Conservation (phyloP, 192 early-diverging fungal species). For the Oehlia diaphana region DNA sequence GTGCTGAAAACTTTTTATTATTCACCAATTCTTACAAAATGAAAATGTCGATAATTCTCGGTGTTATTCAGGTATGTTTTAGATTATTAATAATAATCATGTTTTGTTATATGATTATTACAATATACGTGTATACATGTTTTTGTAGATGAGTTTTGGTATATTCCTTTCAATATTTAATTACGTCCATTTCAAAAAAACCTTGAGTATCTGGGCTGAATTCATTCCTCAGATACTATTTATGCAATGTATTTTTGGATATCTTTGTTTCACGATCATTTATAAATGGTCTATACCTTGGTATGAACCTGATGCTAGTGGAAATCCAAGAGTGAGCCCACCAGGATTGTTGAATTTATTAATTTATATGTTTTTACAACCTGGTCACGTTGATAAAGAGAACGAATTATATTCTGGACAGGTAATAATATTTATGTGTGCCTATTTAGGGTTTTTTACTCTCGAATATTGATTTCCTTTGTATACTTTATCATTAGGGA, state of each 20-base stretch:
- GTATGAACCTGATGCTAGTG: conserved; percentile 68
- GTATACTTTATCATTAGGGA: conserved; percentile 33
- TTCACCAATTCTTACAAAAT: conserved; percentile 99
- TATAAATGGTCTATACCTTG: conserved; percentile 97
- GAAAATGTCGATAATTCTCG: conserved; percentile 97
- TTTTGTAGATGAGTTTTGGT: conserved; percentile 84
- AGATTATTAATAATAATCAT: not conserved
- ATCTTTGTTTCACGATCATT: conserved; percentile 86
- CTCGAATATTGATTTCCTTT: no score
- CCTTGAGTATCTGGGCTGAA: conserved; percentile 77
- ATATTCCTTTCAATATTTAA: conserved; percentile 89
- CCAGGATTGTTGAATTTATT: conserved; percentile 97
- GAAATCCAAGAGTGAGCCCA: conserved; percentile 69
- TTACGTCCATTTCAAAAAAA: conserved; percentile 84
- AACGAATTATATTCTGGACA: conserved; percentile 87
- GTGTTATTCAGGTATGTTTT: conserved; percentile 80
- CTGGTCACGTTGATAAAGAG: conserved; percentile 69
- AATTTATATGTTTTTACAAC: conserved; percentile 98
- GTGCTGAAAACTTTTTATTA: conserved; percentile 88
- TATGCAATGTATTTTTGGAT: conserved; percentile 93
- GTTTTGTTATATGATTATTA: not conserved
- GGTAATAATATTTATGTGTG: conserved; percentile 37
- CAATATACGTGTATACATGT: not conserved
- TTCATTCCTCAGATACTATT: conserved; percentile 96
- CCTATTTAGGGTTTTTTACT: no score